Percentiles rank a stretch among this genome's conserved stretches.
Conservation (phyloP, 2,329 filamentous ascomycete genomes). For the Podosphaera fusca region DNA sequence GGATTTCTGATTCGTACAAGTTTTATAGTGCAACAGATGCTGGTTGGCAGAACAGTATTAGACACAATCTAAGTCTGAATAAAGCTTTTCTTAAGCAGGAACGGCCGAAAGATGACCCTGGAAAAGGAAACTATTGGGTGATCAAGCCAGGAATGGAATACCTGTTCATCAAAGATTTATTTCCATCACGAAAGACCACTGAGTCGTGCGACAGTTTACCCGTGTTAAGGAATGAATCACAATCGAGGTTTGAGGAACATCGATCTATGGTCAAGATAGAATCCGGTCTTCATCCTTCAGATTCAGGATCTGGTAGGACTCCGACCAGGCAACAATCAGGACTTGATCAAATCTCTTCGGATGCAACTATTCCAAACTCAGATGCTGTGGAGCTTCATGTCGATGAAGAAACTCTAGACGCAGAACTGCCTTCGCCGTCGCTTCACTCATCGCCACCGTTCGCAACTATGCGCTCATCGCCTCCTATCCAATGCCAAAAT, state of each 20-base stretch:
- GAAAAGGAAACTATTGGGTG: conserved; percentile 93
- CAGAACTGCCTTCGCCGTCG: conserved; percentile 17
- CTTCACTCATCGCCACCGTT: conserved; percentile 48
- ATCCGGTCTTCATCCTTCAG: not conserved
- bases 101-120: conserved; percentile 85
- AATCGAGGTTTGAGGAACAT: not conserved
- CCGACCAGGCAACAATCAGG: not conserved
- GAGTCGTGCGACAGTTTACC: conserved; percentile 29
- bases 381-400: conserved; percentile 35
- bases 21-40: conserved; percentile 71
- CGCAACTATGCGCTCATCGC: conserved; percentile 66
- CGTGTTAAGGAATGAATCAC: conserved; percentile 5
- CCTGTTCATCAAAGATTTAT: conserved; percentile 73
- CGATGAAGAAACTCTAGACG: conserved; percentile 21
- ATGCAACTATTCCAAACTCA: conserved; percentile 54
- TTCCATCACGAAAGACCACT: conserved; percentile 31
- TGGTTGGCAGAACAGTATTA: conserved; percentile 98
- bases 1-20: conserved; percentile 86
- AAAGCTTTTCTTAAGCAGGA: conserved; percentile 94
- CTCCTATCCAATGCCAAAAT: conserved; percentile 43
- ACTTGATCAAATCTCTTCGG: conserved; percentile 31
- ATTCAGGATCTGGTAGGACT: not conserved
- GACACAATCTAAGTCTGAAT: conserved; percentile 90
- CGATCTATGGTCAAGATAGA: not conserved
- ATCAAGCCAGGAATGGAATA: conserved; percentile 78